Evolutionary conservation across 345 rosid genomes (phyloP).

Genomic region (Rhodamnia rubescens): DNA sequence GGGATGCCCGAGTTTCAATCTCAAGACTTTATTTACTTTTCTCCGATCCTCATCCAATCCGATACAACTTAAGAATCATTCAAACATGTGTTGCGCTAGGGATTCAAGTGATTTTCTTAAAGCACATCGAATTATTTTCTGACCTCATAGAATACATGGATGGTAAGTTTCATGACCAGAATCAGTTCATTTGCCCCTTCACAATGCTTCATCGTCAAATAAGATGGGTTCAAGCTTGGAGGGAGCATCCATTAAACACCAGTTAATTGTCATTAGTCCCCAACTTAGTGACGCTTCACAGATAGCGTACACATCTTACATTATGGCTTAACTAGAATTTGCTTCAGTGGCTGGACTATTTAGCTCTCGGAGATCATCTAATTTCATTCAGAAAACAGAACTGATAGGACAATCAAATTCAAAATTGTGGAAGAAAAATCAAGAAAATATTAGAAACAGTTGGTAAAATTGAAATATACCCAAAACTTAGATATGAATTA

Average conservation of each 20-base stretch:
- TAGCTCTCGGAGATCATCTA: neutral
- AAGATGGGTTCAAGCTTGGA: neutral
- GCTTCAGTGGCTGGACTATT: neutral
- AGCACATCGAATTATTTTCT: neutral
- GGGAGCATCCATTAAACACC: neutral
- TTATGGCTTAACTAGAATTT: neutral
- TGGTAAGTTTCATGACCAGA: neutral
- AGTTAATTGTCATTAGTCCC: neutral
- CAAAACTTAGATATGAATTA: neutral
- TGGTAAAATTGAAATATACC: neutral
- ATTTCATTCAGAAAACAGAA: neutral
- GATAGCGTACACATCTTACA: neutral
- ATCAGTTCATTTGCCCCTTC: neutral
- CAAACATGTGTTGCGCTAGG: neutral
- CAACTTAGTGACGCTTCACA: neutral
- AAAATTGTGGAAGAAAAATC: neutral
- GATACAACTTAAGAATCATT: neutral
- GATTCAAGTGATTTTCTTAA: neutral
- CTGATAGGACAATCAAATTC: neutral
- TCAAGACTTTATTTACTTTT: neutral
- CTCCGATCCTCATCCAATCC: neutral
- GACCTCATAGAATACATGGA: neutral
- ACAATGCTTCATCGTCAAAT: neutral
- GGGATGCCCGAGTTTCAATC: neutral
- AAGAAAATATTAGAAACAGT: neutral